Evolutionary conservation across 495 filamentous ascomycete species (phyloP), one percentile per base, ranked within the genome.

Genomic region (Aspergillus biplanus): DNA sequence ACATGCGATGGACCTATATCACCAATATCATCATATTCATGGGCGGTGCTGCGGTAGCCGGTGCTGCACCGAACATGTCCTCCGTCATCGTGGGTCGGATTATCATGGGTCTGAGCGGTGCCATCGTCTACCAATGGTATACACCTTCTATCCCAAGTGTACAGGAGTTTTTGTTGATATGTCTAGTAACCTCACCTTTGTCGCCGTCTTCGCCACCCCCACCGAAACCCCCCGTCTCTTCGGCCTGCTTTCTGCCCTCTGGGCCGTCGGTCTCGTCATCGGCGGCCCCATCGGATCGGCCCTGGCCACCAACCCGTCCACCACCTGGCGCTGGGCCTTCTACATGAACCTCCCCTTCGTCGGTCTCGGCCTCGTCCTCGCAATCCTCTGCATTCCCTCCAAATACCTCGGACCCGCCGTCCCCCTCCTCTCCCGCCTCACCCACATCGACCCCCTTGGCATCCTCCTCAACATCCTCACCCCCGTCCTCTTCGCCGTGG

Each of bases 291-390:
- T 87, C 18, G 72, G 87, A 33, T 83, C 86, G 3, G 85, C 84
- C 37, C 77, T 80, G 0, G 89, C 89, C 64, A 75, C 82, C 16
- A 75, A 79, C 59, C 70, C 65, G 27, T 50, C 52, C n/a, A 78
- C 79, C 34, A 82, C 77, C 4, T 86, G 82, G 83, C 62, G 85
- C 34, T 86, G 83, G 85, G 84, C 83, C 42, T 90, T 90, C 68
- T 91, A 87, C 71, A 81, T 90, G 66, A 91, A 89, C 68, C 73
- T 89, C 15, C 64, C 76, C 52, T 73, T 86, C 15, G 80, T 75
- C 33, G 86, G 69, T 7, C 58, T 79, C 7, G 74, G 75, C 15
- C 70, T 78, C 0, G 82, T 83, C 0, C 71, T 82, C 42, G 85
- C 80, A 58, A 13, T 88, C 46, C 76, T 86, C 61, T 64, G 80